Evolutionary conservation across 1,139 yeast genomes (phyloP), one percentile per base, ranked within the genome.

Genomic region (Scheffersomyces illinoinensis): DNA sequence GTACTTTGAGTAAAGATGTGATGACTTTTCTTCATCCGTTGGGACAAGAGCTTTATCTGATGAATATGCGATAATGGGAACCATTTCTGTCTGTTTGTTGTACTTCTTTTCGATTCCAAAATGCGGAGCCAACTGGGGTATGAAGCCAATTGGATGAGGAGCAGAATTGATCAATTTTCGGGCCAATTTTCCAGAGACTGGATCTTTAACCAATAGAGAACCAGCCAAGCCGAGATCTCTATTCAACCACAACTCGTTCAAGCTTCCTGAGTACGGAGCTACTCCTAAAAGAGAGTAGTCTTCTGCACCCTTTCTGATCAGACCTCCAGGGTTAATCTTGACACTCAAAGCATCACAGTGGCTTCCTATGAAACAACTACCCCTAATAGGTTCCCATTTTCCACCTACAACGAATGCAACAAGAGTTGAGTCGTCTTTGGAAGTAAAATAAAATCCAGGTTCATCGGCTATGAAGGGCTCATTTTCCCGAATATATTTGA

Each of bases 201-300:
- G 56, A 23, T 63, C 68, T 58, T 68, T 71, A 7, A 77, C 71
- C 57, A 77, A 67, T 47, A 80, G 70, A 54, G 79, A 68, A 14
- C 85, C 85, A n/a, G 84, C 84, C 56, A 81, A 65, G 6, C 82
- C 84, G 59, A 81, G 76, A 64, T 81, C 85, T 62, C 85, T 68
- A 63, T 79, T 83, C 68, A 78, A 71, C 82, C 83, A 78, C 2
- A 74, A 64, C 23, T 68, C 66, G 14, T 70, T 72, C 59, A 78
- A 71, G 4, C 78, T 70, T 8, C 83, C 83, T 5, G 79, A 76
- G 63, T 81, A 81, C 1, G 77, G 76, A 1, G 83, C 82, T 18
- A 80, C 82, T 0, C 83, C 84, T 46, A 81, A 71, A 50, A 76
- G 65, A 56, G 78, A 80, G 63, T 78, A 81, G 5, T 82, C 83